Base-by-base conservation (phyloP, 192 early-diverging fungal genomes). In the Coemansia sp. region DNA sequence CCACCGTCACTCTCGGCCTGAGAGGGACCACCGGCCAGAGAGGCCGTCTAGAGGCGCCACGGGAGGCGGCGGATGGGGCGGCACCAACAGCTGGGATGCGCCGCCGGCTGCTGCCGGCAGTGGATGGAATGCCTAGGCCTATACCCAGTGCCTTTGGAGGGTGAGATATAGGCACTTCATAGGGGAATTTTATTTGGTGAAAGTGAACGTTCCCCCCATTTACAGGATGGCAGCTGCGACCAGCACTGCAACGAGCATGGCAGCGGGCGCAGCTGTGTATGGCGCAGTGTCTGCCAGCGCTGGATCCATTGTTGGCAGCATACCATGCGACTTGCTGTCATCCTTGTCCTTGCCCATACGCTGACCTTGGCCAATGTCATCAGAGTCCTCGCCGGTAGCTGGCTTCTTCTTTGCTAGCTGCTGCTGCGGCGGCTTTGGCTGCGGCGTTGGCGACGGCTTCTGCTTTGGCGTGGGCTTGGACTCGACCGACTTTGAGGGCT, bases 221-320 rank as follows among this genome's bases (percentile, higher is more conserved):
- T 33, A 34, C 9, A 36, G 25, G 27, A 32, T 16, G 5, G 47
- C 17, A 13, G 47, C 37, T 7, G 18, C 28, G 26, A 38, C n/a
- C 3, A 45, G 28, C 13, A 30, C 29, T 30, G 25, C 10, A 18
- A 28, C 44, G 17, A 35, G 23, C 27, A 38, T 31, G 12, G 14
- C 4, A n/a, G 37, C 40, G 22, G 43, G 26, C 7, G 49, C 25
- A 7, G 18, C 38, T 21, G 44, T 33, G 1, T 8, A 5, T 5
- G 21, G n/a, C 17, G 58, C n/a, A 1, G 66, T 36, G 28, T 34
- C 67, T 6, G 60, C 60, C 5, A 71, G 27, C 27, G 64, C 67
- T 0, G 67, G 67, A 35, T 71, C 67, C 67, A 71, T 71, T 9
- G 67, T 52, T 3, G 67, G 67, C 5, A 71, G 52, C 51, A 71